Evolutionary conservation across 2,329 filamentous ascomycete genomes (phyloP), one percentile per base, ranked within the genome.

Genomic region (Colletotrichum musicola): DNA sequence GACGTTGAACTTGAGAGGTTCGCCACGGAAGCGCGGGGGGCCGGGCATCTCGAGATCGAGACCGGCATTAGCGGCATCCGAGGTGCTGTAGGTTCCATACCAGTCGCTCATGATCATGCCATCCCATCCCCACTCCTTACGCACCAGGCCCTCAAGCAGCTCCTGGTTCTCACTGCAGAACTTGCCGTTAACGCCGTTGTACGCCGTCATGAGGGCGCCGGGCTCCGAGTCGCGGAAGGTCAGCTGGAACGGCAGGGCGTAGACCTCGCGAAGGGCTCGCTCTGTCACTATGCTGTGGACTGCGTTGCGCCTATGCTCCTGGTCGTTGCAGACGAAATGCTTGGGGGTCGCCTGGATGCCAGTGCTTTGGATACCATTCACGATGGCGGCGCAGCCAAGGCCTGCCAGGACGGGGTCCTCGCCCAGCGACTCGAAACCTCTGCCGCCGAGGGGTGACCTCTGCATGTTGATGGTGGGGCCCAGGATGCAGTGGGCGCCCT

Each of bases 381-480:
- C 80, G 35, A 89, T 79, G 35, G 85, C 82, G 7, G 84, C 85
- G 3, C 87, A 85, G 10, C 85, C 84, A 16, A 86, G 79, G 0
- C 88, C 87, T 25, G 86, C 83, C 25, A 89, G 80, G 72, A 88
- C 82, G 13, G 87, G 87, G 72, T 89, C 88, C 73, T 89, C 86
- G 50, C 85, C 81, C 57, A 89, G 82, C 9, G 86, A 88, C 77
- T 89, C 87, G 71, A 89, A 89, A 44, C 87, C 87, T 59, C 87
- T 83, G 10, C 88, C 87, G 25, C 87, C 87, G 2, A 89, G 81
- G n/a, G 86, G 88, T 5, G 84, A 85, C 55, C 88, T 82, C 73
- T 89, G 86, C 82, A 89, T 89, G 75, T 89, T 89, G 74, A 90
- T 88, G 22, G 88, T 90, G 4, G 89, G 89, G 0, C 88, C 88